These are phyloP conservation scores for Suillus brevipes DNA, from an alignment of 768 basidiomycete species.

Conservation along the genomic window DNA sequence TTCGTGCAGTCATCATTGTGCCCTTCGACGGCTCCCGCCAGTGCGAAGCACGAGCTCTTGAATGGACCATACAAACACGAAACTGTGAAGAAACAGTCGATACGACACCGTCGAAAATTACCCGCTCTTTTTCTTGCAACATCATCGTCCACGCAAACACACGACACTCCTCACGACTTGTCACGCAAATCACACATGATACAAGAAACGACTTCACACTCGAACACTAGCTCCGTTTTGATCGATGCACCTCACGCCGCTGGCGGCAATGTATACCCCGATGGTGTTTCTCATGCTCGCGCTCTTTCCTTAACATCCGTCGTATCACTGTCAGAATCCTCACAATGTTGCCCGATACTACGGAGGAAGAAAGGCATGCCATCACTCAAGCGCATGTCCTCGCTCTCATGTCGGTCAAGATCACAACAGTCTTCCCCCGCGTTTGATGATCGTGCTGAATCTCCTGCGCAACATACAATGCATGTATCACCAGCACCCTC, in stretches of 20 bases:
- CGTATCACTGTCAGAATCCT: slow-evolving; percentile 17
- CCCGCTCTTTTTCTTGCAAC: slow-evolving; percentile 24
- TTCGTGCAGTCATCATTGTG: slow-evolving; percentile 25
- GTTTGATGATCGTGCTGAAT: slow-evolving; percentile 20
- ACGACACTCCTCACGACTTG: slow-evolving; percentile 15
- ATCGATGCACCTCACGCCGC: slow-evolving; percentile 25
- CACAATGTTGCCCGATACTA: slow-evolving; percentile 31
- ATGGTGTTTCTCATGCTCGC: slow-evolving; percentile 15
- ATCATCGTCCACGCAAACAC: slow-evolving; percentile 11
- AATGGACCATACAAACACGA: slow-evolving; percentile 12
- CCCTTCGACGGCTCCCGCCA: slow-evolving; percentile 20
- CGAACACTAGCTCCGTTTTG: slow-evolving; percentile 18
- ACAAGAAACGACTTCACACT: slow-evolving; percentile 13
- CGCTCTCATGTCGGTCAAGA: slow-evolving; percentile 22
- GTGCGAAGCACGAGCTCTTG: slow-evolving; percentile 14
- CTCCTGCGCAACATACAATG: slow-evolving; percentile 10
- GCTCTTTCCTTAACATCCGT: slow-evolving; percentile 23
- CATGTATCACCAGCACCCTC: slow-evolving; percentile 25
- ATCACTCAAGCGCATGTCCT: slow-evolving; percentile 29
- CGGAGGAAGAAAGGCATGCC: slow-evolving; percentile 42
- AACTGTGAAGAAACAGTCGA: slow-evolving; percentile 17
- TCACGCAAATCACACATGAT: slow-evolving; percentile 10
- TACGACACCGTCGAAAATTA: slow-evolving; percentile 19
- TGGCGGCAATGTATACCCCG: slow-evolving; percentile 19
- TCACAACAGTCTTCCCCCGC: slow-evolving; percentile 22